phyloP scores from a whole-genome alignment of 108 stramenopile species.

The Skeletonema costatum region DNA sequence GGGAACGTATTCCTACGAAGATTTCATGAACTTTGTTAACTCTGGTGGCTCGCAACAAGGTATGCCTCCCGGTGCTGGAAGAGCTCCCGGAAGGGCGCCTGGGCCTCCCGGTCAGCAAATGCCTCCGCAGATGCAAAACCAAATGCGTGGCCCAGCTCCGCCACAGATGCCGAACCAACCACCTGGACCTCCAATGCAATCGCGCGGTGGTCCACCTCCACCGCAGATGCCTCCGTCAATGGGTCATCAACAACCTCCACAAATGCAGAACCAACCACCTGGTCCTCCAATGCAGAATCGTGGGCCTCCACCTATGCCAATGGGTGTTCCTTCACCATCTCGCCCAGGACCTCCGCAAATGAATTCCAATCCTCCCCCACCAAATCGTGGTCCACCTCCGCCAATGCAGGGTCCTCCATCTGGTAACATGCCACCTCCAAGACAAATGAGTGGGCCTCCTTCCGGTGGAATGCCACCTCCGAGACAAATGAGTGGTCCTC shows the following conservation, averaged over 20 bases:
- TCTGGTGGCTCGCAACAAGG: conserved; percentile 36
- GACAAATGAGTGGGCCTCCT: conserved; percentile 10
- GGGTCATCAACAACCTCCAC: conserved; percentile 21
- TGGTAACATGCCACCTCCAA: background rate
- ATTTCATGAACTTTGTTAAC: conserved; percentile 84
- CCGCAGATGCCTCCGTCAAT: conserved; percentile 21
- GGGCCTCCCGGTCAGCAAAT: conserved; percentile 6
- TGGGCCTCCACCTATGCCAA: conserved; percentile 8
- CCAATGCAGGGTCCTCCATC: conserved; percentile 12
- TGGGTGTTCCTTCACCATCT: conserved; percentile 14
- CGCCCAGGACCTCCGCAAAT: conserved; percentile 21
- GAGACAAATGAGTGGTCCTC: conserved; percentile 12
- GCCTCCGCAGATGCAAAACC: conserved; percentile 16
- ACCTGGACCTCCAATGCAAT: conserved; percentile 46
- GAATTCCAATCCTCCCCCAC: background rate
- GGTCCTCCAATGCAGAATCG: conserved; percentile 3
- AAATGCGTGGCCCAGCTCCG: conserved; percentile 4
- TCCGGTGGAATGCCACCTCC: conserved; percentile 6
- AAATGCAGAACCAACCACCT: background rate
- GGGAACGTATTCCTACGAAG: conserved; percentile 90
- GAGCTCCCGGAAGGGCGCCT: background rate
- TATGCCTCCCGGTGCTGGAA: conserved; percentile 7
- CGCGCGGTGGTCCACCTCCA: conserved; percentile 3
- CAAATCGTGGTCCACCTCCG: background rate
- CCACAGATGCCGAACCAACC: conserved; percentile 15